Base-by-base conservation (phyloP, 805 yeast species). In the Wickerhamomyces hampshirensis region DNA sequence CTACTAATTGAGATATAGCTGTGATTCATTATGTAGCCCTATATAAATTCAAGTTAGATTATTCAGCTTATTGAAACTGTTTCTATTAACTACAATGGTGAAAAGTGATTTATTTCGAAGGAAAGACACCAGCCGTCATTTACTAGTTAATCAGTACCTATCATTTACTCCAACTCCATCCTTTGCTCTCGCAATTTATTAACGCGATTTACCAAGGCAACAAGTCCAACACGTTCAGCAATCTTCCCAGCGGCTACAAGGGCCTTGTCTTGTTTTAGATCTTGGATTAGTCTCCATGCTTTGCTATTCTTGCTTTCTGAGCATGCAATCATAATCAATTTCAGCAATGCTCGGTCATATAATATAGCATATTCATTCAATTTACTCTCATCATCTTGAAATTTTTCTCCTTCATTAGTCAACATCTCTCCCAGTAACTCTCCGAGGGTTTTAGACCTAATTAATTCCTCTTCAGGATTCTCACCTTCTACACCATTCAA, bases 231-330 rank as follows among this genome's bases (percentile, higher is more conserved):
- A 41, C 96, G 71, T 51, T 84, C 84, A 1, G 96, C 87, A 37
- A 91, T 84, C 59, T 83, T 83, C 11, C 75, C 66, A 1, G 97
- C 96, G 0, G 96, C 96, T 37, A 70, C 71, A 43, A 89, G 63
- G 3, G 95, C 94, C 47, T 82, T 78, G 43, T 84, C 91, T 46
- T 78, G 82, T 47, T 77, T 75, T 48, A 91, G 66, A 51, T 83
- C 76, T 42, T 68, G 71, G 6, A 77, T 88, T 19, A 93, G 57
- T 23, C 82, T 78, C 43, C 77, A 65, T 1, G 95, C 93, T 56
- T 80, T 81, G 35, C 71, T 71, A 28, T 72, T 57, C 37, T 79
- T 73, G 28, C 77, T 73, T 16, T 78, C 82, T 14, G 76, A 68
- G 59, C 96, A 89, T 1, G 91, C 77, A 11, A 63, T 66, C 4